Evolutionary conservation across 495 filamentous ascomycete species (phyloP).

Genomic region (Aspergillus baeticus): DNA sequence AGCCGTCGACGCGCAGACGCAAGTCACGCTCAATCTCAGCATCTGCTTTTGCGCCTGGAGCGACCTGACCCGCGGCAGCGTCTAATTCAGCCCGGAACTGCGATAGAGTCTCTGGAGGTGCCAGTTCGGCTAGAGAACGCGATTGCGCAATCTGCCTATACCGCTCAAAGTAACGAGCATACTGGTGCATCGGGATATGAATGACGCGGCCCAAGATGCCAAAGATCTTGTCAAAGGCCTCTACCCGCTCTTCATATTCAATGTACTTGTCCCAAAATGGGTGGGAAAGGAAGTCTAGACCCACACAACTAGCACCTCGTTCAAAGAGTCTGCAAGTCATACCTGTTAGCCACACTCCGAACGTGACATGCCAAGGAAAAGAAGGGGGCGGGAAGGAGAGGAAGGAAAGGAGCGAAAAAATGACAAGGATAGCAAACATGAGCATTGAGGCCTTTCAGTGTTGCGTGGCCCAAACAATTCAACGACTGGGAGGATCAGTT

Average conservation of each 20-base stretch:
- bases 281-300: constrained; percentile 90
- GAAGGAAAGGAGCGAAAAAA: constrained; percentile 29
- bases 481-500: constrained; percentile 34
- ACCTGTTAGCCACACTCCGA: constrained; percentile 31
- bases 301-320: constrained; percentile 79
- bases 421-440: constrained; percentile 49
- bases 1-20: constrained; percentile 72
- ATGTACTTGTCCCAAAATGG: constrained; percentile 99
- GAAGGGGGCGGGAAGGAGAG: constrained; percentile 19
- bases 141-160: constrained; percentile 76
- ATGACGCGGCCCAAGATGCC: constrained; percentile 81
- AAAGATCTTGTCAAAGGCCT: constrained; percentile 84
- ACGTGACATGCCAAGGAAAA: constrained; percentile 9
- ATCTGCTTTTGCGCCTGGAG: constrained; percentile 54
- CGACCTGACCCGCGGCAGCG: constrained; percentile 45
- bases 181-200: constrained; percentile 95
- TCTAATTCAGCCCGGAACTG: constrained; percentile 72
- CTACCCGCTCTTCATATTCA: constrained; percentile 89
- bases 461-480: constrained; percentile 40
- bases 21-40: constrained; percentile 84
- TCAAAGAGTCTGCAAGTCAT: constrained; percentile 75
- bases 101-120: constrained; percentile 63
- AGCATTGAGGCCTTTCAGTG: constrained; percentile 44
- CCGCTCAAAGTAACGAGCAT: constrained; percentile 90
- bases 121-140: constrained; percentile 71